phyloP scores from a whole-genome alignment of 305 asterid genomes.

The Fraxinus velutina region DNA sequence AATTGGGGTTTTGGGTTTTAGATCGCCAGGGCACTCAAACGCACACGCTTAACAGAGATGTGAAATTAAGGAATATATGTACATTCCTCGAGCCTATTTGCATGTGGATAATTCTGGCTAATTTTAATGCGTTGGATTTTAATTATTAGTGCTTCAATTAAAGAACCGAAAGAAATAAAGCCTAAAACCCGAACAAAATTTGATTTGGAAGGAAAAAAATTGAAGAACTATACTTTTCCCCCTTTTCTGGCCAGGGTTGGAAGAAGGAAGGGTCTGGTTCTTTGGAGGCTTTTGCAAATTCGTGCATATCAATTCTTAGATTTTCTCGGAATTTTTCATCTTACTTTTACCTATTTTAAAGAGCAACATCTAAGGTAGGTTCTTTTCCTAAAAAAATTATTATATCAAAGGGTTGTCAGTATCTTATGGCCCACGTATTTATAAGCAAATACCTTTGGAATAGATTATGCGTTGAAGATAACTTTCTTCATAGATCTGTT shows the following conservation, averaged over 20 bases:
- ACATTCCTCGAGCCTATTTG: conserved; percentile 1
- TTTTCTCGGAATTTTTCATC: not conserved
- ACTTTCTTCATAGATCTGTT: not conserved
- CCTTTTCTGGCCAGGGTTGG: not conserved
- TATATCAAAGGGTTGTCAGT: not conserved
- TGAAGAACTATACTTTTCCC: not conserved
- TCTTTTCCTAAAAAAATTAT: not conserved
- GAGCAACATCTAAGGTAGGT: not conserved
- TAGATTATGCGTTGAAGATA: not conserved
- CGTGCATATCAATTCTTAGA: not conserved
- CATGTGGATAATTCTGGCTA: conserved; percentile 9
- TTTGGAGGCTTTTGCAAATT: not conserved
- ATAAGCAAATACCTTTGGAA: not conserved
- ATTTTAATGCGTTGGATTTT: not conserved
- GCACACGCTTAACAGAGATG: not conserved
- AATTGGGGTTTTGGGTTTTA: not conserved
- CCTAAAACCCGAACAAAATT: not conserved
- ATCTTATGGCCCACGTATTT: not conserved
- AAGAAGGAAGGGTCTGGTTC: not conserved
- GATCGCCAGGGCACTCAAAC: not conserved
- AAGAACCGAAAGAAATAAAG: not conserved
- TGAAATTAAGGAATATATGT: not conserved
- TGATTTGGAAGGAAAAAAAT: not conserved
- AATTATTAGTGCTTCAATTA: not conserved
- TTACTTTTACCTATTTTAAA: not conserved